Base-by-base conservation (phyloP, 1,284 basidiomycete genomes). In the Irpex sp. region DNA sequence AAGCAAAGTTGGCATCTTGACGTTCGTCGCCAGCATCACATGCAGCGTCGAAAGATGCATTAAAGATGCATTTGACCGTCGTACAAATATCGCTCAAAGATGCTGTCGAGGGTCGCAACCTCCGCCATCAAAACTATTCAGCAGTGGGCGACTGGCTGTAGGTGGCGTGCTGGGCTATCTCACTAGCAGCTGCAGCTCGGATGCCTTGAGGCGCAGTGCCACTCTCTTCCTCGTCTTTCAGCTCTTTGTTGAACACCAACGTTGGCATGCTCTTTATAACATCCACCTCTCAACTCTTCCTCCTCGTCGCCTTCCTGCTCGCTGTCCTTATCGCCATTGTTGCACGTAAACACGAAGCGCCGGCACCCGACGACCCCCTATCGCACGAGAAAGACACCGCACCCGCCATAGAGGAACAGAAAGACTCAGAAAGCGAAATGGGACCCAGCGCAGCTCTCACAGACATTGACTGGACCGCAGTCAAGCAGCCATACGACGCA, bases 401-500 rank as follows among this genome's bases (percentile, higher is more conserved):
- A 9, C n/a, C 9, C n/a, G 51, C 9, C 15, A 7, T 3, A 36
- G 34, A 34, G 9, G 21, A 56, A 8, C 7, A 5, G 40, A 44
- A 15, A 44, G 40, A 56, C 26, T 34, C n/a, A 13, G 40, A 15
- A 44, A 9, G 19, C 49, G 26, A 26, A 49, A 54, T 49, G 26
- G 8, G 21, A 17, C 17, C 9, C 21, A 17, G 57, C 7, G 11
- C 61, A 36, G 21, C 60, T n/a, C 11, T 36, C 58, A 48, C 48
- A 15, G 47, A 52, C 17, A 64, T 68, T 44, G 65, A 67, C 62
- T 62, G 56, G 47, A 65, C 65, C 40, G 68, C 66, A 34, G 67
- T 65, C 21, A 84, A 79, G 66, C 90, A 92, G 68, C 78, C 83
- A 1, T 89, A 83, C 67, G 89, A 92, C 58, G 84, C 82, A 11